Percentiles rank a stretch among this genome's conserved stretches.
Evolutionary conservation across 768 basidiomycete species (phyloP).

Genomic region (Mycena epipterygia): DNA sequence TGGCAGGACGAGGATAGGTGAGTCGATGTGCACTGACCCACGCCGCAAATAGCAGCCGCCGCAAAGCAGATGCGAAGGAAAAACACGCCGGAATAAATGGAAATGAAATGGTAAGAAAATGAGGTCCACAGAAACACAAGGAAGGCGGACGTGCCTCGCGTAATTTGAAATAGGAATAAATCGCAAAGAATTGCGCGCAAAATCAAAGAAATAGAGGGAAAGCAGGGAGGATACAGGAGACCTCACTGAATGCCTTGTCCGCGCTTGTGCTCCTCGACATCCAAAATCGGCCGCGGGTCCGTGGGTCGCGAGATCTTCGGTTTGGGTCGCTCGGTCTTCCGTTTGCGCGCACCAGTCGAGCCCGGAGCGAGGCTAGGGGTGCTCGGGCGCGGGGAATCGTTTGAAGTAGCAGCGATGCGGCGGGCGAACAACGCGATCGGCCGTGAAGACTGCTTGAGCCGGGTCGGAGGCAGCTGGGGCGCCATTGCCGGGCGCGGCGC

Average conservation of each 20-base stretch:
- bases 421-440: conserved; percentile 67
- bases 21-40: no score
- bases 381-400: conserved; percentile 27
- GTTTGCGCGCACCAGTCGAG: conserved; percentile 56
- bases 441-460: conserved; percentile 58
- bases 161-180: not conserved
- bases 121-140: not conserved
- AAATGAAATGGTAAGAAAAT: not conserved
- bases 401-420: conserved; percentile 34
- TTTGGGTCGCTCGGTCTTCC: no score
- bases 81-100: not conserved
- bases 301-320: conserved; percentile 90
- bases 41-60: not conserved
- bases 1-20: no score
- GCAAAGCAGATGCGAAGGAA: not conserved
- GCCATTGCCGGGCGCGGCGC: conserved; percentile 13
- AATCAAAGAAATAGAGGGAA: no score
- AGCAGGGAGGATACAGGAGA: no score
- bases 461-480: not conserved
- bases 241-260: conserved; percentile 67
- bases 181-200: not conserved
- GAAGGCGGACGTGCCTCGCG: no score
- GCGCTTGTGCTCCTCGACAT: conserved; percentile 58
- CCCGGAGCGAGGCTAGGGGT: conserved; percentile 31
- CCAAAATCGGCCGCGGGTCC: conserved; percentile 83